phyloP scores from a whole-genome alignment of 2,329 filamentous ascomycete genomes.

The Tolypocladium capitatum region DNA sequence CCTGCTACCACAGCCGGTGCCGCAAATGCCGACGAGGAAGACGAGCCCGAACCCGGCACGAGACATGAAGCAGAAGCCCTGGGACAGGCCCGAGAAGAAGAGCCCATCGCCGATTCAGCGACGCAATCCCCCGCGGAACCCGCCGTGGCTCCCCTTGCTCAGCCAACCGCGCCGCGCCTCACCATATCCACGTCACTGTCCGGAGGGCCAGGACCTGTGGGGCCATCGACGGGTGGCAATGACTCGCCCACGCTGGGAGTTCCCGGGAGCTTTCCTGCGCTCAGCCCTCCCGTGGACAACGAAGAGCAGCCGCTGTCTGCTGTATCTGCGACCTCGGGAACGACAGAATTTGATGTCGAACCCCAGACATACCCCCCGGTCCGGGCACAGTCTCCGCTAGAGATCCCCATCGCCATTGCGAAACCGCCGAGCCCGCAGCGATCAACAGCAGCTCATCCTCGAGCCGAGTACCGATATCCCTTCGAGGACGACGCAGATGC shows the following conservation, averaged over 20 bases:
- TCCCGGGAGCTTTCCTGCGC: conserved; percentile 45
- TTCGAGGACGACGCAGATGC: conserved; percentile 32
- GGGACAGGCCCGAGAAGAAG: background rate
- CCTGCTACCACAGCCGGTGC: conserved; percentile 2
- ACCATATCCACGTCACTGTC: conserved; percentile 4
- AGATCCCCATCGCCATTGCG: conserved; percentile 12
- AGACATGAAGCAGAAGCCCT: background rate
- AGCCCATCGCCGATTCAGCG: background rate
- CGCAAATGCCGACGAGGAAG: background rate
- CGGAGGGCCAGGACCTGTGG: conserved; percentile 1
- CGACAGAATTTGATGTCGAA: conserved; percentile 63
- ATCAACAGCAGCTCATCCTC: conserved; percentile 12
- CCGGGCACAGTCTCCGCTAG: conserved; percentile 15
- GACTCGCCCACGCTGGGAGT: conserved; percentile 57
- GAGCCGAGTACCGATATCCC: conserved; percentile 34
- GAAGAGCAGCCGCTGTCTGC: conserved; percentile 44
- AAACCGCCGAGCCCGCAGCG: conserved; percentile 17
- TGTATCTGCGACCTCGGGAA: conserved; percentile 43
- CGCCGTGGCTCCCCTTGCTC: background rate
- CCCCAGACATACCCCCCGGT: conserved; percentile 45
- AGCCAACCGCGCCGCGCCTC: background rate
- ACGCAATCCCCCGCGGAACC: background rate
- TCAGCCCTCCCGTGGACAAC: conserved; percentile 21
- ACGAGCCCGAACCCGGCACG: background rate
- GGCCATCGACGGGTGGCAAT: conserved; percentile 2